Evolutionary conservation across 2,329 filamentous ascomycete genomes (phyloP).

Genomic region (Leptographium radiaticola): DNA sequence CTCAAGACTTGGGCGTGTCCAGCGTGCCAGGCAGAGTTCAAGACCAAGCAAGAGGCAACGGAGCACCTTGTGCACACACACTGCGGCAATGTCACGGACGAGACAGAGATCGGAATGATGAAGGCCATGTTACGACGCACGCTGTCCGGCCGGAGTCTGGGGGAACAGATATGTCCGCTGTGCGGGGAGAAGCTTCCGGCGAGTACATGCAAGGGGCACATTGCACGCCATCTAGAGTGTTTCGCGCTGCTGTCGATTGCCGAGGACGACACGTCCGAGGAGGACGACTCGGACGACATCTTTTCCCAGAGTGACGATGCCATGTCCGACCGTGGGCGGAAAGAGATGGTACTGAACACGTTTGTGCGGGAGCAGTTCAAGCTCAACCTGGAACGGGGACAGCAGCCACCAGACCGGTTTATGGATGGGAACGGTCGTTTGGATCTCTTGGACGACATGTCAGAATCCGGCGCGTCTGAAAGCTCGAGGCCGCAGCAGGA

Average conservation of each 20-base stretch:
- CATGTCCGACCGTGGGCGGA: conserved; percentile 9
- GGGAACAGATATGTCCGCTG: conserved; percentile 5
- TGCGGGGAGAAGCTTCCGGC: conserved; percentile 7
- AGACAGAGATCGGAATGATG: conserved; percentile 5
- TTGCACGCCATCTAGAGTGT: conserved; percentile 8
- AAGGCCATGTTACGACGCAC: conserved; percentile 6
- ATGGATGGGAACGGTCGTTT: conserved; percentile 3
- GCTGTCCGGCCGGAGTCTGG: conserved; percentile 2
- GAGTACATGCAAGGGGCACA: conserved; percentile 7
- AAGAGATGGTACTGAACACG: conserved; percentile 8
- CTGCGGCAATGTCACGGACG: conserved; percentile 1
- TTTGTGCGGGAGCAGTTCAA: conserved; percentile 11
- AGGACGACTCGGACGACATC: conserved; percentile 8
- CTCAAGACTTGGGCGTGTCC: conserved; percentile 8
- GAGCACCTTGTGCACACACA: conserved; percentile 6
- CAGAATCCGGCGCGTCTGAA: conserved; percentile 3
- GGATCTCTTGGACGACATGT: conserved; percentile 10
- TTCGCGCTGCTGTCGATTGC: conserved; percentile 9
- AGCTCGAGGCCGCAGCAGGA: not conserved
- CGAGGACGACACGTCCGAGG: conserved; percentile 5
- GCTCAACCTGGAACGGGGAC: conserved; percentile 7
- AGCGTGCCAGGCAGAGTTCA: conserved; percentile 9
- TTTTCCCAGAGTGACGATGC: conserved; percentile 7
- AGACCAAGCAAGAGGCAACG: conserved; percentile 4
- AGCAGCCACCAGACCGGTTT: conserved; percentile 7